Percentiles rank a stretch among this genome's conserved stretches.
Evolutionary conservation across 495 filamentous ascomycete genomes (phyloP).

Genomic region (Aspergillus coremiiformis): DNA sequence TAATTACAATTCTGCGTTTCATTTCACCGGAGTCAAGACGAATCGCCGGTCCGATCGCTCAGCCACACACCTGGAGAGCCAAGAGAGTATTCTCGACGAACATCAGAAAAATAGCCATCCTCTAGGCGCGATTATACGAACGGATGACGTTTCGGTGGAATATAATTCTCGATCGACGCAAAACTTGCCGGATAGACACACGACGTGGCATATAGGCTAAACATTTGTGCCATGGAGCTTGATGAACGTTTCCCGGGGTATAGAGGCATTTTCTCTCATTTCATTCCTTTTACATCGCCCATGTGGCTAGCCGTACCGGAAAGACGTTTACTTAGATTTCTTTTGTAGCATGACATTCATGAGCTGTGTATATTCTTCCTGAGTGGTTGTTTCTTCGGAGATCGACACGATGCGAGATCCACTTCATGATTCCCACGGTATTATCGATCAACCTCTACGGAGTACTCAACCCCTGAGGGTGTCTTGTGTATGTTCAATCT

Average conservation of each 20-base stretch:
- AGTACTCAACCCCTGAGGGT: not conserved
- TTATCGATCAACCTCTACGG: not conserved
- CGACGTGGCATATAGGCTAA: not conserved
- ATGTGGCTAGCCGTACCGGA: no score
- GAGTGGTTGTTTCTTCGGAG: not conserved
- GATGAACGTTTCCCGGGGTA: not conserved
- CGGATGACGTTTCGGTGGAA: slow-evolving; percentile 16
- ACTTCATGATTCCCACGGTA: not conserved
- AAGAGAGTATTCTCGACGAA: slow-evolving; percentile 11
- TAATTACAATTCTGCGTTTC: slow-evolving; percentile 2
- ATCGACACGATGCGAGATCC: not conserved
- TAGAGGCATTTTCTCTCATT: not conserved
- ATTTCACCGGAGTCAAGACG: not conserved
- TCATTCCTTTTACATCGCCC: not conserved
- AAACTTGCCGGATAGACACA: not conserved
- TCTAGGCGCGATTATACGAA: slow-evolving; percentile 10
- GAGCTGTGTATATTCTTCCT: not conserved
- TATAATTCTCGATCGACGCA: slow-evolving; percentile 4
- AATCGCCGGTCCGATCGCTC: slow-evolving; percentile 6
- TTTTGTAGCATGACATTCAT: not conserved
- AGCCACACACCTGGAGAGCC: slow-evolving; percentile 8
- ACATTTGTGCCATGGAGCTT: not conserved
- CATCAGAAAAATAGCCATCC: not conserved
- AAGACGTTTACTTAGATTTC: no score
- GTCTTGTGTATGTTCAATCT: not conserved